Conservation (phyloP, 73 alveolate species). For the Paramecium octaurelia region DNA sequence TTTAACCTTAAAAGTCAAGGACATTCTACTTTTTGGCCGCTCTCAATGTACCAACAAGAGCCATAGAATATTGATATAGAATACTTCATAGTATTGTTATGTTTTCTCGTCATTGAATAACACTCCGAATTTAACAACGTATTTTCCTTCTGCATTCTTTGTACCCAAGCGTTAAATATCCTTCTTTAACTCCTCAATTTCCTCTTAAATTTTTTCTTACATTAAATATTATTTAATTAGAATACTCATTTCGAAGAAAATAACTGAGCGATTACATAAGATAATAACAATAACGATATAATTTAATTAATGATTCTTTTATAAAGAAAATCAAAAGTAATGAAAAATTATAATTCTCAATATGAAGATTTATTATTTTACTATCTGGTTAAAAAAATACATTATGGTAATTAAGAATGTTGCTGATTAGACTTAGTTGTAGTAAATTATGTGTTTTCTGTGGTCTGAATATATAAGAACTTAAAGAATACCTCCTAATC, state of each 20-base stretch:
- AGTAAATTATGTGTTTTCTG: not conserved
- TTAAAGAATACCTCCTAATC: not conserved
- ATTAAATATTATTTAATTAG: too few relatives aligned
- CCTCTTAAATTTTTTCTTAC: not conserved
- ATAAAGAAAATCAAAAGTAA: not conserved
- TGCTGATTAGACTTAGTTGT: not conserved
- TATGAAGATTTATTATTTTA: not conserved
- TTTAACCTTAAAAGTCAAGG: not conserved
- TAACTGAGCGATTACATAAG: too few relatives aligned
- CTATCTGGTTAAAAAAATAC: not conserved
- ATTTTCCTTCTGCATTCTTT: constrained; percentile 20
- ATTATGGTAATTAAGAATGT: not conserved
- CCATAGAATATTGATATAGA: not conserved
- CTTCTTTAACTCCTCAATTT: not conserved
- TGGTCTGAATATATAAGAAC: not conserved
- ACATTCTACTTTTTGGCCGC: constrained; percentile 32
- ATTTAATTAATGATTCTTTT: too few relatives aligned
- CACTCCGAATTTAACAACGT: not conserved
- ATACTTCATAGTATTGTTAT: constrained; percentile 11
- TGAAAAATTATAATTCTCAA: not conserved
- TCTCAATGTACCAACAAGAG: constrained; percentile 10
- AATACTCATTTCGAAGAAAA: too few relatives aligned
- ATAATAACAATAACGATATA: too few relatives aligned
- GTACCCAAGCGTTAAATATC: not conserved
- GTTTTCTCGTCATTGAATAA: not conserved